phyloP scores from a whole-genome alignment of 116 monocot species.

The Posidonia oceanica region DNA sequence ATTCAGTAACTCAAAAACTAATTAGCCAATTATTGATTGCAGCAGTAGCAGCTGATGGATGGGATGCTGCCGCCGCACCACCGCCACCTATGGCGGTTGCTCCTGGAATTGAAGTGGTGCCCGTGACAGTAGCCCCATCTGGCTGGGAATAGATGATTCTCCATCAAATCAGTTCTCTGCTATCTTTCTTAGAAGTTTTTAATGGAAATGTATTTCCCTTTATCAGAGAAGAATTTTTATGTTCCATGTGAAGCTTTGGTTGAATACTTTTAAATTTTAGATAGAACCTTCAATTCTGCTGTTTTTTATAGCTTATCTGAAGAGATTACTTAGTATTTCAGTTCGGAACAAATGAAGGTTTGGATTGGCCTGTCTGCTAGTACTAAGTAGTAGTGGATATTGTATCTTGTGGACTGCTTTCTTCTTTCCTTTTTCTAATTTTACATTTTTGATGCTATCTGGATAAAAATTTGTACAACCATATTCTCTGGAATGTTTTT shows the following conservation, averaged over 20 bases:
- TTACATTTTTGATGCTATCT: too few relatives aligned
- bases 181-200: neutral
- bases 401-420: too few relatives aligned
- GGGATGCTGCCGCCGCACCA: slow-evolving; percentile 12
- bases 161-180: neutral
- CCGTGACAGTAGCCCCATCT: neutral
- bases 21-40: neutral
- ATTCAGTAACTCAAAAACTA: too few relatives aligned
- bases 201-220: too few relatives aligned
- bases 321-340: too few relatives aligned
- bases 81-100: neutral
- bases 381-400: too few relatives aligned
- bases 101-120: slow-evolving; percentile 3
- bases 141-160: neutral
- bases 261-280: neutral
- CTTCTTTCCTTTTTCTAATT: too few relatives aligned
- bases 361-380: too few relatives aligned
- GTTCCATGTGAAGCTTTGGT: neutral
- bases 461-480: too few relatives aligned
- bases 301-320: neutral
- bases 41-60: slow-evolving; percentile 7
- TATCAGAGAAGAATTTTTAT: neutral
- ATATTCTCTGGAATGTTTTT: too few relatives aligned
- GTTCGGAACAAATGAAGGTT: too few relatives aligned
- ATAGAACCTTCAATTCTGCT: neutral